Base-by-base conservation (phyloP, 2,329 filamentous ascomycete genomes). In the Xylaria sp. region DNA sequence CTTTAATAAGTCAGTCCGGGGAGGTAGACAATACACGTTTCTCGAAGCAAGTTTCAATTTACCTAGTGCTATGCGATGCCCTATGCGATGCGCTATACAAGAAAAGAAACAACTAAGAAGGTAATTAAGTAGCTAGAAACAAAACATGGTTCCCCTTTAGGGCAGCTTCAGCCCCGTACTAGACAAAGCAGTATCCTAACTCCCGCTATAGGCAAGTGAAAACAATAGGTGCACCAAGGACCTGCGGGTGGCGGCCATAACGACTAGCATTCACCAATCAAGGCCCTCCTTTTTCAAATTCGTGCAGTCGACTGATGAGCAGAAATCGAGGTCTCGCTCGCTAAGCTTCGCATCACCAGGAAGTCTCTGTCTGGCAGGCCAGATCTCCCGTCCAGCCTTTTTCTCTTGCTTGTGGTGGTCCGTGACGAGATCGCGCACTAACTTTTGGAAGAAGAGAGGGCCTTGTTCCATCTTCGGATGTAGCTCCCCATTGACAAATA, bases 401-500 rank as follows among this genome's bases (percentile, higher is more conserved):
- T 78, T 77, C 71, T 87, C 84, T 23, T 75, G 74, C 63, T 79
- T 74, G 64, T 78, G 75, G 66, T 87, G 83, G 38, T 78, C 77
- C 31, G 76, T 77, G 35, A 87, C 74, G 15, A 78, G 71, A 42
- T 84, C 79, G 2, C 84, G 81, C 35, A 83, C 79, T 2, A 74
- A 73, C 46, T 79, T 79, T 76, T 87, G 84, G 78, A 87, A 86
- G 73, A 81, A 85, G 0, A 87, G 75, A 0, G 84, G 83, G 0
- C 84, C 84, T 72, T 87, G 83, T 73, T 89, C 87, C 73, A 84
- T 81, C 52, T 79, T 77, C 0, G 87, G 86, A 71, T 89, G 87
- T 73, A 89, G 77, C 71, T 88, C 83, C 55, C 87, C 87, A 69
- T 85, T 88, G 71, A 87, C 76, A 62, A 88, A 89, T 54, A 88